Base-by-base conservation (phyloP, 208 protist species). In the Trypanosoma cruzi region DNA sequence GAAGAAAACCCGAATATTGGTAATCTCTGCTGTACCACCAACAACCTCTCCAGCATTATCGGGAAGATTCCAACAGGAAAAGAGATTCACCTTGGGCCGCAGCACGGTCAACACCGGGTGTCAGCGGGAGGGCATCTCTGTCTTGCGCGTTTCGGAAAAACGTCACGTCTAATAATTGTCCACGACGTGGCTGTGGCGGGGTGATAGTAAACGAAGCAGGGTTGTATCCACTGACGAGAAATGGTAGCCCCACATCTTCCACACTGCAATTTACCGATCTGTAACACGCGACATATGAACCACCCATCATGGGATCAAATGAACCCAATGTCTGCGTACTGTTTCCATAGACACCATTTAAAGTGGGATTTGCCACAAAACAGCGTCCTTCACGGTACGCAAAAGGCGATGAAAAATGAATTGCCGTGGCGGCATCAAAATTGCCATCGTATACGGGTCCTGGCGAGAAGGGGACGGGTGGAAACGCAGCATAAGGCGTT, bases 231-330 rank as follows among this genome's bases (percentile, higher is more conserved):
- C 68, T 44, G 13, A 94, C 84, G 16, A 46, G 66, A 36, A 93
- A 20, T 36, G 81, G 75, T 20, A 31, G 26, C 28, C 85, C 84
- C 7, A 86, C 81, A 68, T 95, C 92, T n/a, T 79, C 76, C 37
- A 92, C 81, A 28, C 78, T 77, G 56, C 92, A 97, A 52, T 69
- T 75, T 13, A 79, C 67, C 20, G 84, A 64, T 32, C 77, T 70
- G 64, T 97, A 97, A 71, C 92, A 97, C 42, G 73, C 62, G 32
- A 95, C 70, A 79, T 88, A 74, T 69, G 66, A 73, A 55, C 76
- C 65, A 5, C 72, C 52, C 1, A 54, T 50, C 10, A 68, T 76
- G 1, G 88, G 86, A 71, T 90, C 86, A 80, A 85, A 91, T 59
- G 66, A 78, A 48, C 79, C 88, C n/a, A 88, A 36, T 0, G 84